A percentile compares a stretch with the other conserved stretches of the same genome.
These are phyloP conservation scores for Tremella fuciformis DNA, from an alignment of 768 basidiomycete species.

Conservation along the genomic window DNA sequence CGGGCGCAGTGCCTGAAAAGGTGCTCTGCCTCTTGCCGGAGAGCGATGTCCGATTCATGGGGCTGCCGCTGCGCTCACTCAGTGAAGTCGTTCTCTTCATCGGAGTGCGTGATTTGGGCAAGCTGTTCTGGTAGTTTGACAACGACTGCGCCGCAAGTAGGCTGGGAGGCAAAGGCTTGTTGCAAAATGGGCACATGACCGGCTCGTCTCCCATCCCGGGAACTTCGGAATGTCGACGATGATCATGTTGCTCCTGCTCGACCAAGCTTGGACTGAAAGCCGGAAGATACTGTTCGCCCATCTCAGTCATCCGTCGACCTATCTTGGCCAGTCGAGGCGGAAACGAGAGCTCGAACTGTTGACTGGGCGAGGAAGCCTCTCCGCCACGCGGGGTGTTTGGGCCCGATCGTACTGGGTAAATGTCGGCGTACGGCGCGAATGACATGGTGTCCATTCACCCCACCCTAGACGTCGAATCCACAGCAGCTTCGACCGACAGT, in stretches of 20 bases:
- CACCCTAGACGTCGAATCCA: no score
- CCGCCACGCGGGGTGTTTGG: no score
- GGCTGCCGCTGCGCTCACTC: not conserved
- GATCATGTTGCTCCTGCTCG: conserved; percentile 9
- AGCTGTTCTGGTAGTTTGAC: not conserved
- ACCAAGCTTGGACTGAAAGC: not conserved
- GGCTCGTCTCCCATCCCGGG: conserved; percentile 46
- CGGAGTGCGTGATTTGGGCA: not conserved
- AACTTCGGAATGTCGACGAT: conserved; percentile 18
- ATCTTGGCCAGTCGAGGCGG: conserved; percentile 36
- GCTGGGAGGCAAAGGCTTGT: conserved; percentile 41
- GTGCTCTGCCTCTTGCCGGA: conserved; percentile 1
- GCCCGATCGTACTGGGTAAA: no score
- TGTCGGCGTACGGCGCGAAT: no score
- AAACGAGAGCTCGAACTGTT: conserved; percentile 3
- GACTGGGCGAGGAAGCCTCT: no score
- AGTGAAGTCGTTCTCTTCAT: not conserved
- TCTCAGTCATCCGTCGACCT: conserved; percentile 32
- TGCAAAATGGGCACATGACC: conserved; percentile 45
- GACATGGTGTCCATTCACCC: no score
- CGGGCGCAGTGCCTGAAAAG: not conserved
- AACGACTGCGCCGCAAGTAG: conserved; percentile 25
- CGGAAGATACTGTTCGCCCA: conserved; percentile 30
- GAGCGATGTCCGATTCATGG: no score
- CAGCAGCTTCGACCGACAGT: no score